Percentiles rank a stretch among this genome's conserved stretches.
phyloP scores from a whole-genome alignment of 495 filamentous ascomycete species.

The Hypoxylon intermedium region DNA sequence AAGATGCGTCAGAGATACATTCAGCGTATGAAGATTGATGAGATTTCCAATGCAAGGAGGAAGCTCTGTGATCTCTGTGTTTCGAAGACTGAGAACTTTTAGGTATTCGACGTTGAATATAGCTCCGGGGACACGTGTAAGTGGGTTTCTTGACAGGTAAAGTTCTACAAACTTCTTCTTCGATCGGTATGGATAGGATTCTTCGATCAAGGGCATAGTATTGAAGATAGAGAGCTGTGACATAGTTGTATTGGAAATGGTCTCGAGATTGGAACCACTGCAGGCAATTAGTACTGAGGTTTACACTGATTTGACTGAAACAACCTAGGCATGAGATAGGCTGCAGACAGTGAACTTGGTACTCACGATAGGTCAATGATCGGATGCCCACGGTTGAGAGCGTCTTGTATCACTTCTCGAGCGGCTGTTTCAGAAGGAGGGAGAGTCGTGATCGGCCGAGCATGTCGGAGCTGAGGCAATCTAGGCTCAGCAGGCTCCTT shows the following conservation, averaged over 20 bases:
- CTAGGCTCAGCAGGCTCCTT: constrained; percentile 30
- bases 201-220: constrained; percentile 50
- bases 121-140: constrained; percentile 57
- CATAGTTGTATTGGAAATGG: constrained; percentile 56
- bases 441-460: constrained; percentile 20
- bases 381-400: constrained; percentile 67
- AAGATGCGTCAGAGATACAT: constrained; percentile 74
- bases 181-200: constrained; percentile 49
- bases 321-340: no score
- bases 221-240: constrained; percentile 66
- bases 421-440: constrained; percentile 45
- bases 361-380: constrained; percentile 72
- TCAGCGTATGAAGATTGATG: constrained; percentile 68
- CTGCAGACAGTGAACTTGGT: no score
- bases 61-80: constrained; percentile 69
- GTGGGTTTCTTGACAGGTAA: constrained; percentile 68
- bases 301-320: constrained; percentile 1
- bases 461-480: constrained; percentile 30
- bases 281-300: constrained; percentile 16
- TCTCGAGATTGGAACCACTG: constrained; percentile 47
- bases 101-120: constrained; percentile 64
- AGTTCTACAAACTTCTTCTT: constrained; percentile 64
- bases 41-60: constrained; percentile 71
- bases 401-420: constrained; percentile 54
- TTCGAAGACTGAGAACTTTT: constrained; percentile 74